Evolutionary conservation across 805 yeast genomes (phyloP).

Genomic region (Candida ponderosae): DNA sequence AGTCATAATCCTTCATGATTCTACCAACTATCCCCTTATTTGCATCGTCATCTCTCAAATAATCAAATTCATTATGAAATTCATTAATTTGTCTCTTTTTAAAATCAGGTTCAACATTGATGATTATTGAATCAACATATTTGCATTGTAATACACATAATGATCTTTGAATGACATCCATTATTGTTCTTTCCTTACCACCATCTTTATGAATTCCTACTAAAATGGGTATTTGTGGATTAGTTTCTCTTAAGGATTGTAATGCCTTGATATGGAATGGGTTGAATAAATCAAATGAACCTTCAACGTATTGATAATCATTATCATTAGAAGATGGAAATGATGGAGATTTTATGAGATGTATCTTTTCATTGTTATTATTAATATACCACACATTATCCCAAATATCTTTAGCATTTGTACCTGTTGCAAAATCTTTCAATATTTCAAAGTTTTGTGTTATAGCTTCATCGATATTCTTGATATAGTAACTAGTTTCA

Average conservation of each 20-base stretch:
- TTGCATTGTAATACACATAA: constrained; percentile 84
- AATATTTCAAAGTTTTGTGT: constrained; percentile 15
- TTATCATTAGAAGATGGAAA: too few relatives aligned
- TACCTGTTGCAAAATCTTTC: constrained; percentile 50
- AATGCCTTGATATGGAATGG: constrained; percentile 86
- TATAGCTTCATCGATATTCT: constrained; percentile 3
- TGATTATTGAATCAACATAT: constrained; percentile 70
- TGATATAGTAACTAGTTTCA: constrained; percentile 9
- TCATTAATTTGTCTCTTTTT: constrained; percentile 28
- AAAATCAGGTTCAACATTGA: constrained; percentile 32
- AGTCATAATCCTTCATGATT: constrained; percentile 56
- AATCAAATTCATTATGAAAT: constrained; percentile 49
- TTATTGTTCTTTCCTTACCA: constrained; percentile 65
- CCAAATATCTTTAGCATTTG: constrained; percentile 43
- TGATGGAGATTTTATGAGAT: too few relatives aligned
- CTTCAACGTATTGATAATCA: constrained; percentile 52
- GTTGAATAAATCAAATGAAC: constrained; percentile 87
- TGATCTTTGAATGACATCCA: constrained; percentile 82
- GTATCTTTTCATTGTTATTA: constrained; percentile 19
- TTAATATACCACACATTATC: constrained; percentile 52
- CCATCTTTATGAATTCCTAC: constrained; percentile 73
- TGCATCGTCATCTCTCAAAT: constrained; percentile 63
- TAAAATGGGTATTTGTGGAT: constrained; percentile 38
- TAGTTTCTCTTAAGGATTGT: constrained; percentile 32
- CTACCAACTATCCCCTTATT: too few relatives aligned